Evolutionary conservation across 2,329 filamentous ascomycete species (phyloP), one percentile per base, ranked within the genome.

Genomic region (Neofusicoccum sp.): DNA sequence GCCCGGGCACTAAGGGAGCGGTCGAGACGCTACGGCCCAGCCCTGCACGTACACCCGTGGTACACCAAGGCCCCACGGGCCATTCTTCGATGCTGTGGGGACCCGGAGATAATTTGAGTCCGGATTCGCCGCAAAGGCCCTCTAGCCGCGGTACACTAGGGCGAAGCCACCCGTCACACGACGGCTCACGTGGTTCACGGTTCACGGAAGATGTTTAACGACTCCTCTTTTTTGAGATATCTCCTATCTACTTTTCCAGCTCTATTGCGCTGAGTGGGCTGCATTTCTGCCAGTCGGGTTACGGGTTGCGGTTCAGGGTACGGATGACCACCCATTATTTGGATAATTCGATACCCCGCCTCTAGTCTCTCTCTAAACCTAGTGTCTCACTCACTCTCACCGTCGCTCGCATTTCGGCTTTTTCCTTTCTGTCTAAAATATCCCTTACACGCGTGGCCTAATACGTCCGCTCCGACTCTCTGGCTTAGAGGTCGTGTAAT

Each of bases 21-120:
- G 44, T 59, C 41, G 69, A 70, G 54, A 65, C 63, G 30, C 58
- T 71, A 33, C 69, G 67, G 63, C 81, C 84, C n/a, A 84, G 87
- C n/a, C 87, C 87, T 14, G 85, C 83, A 16, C 82, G 86, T 58
- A 86, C 84, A 3, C 84, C 87, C 1, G 76, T 88, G 14, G 82
- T 83, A 61, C 81, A 84, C 62, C 77, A 81, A 53, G 53, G 61
- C 64, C 16, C 69, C 64, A 51, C 65, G 61, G 53, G 66, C 62
- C 44, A 49, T 60, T 60, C 12, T 57, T 67, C 43, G 65, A 61
- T 51, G 43, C 26, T 53, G 38, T 60, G 40, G 36, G 61, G 44
- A 31, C 36, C 61, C 12, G 33, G 26, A 12, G 44, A 49, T 3
- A 38, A 20, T 34, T 73, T 66, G 63, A 79, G 61, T 67, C 75